Percentiles rank a stretch among this genome's conserved stretches.
Evolutionary conservation across 2,329 filamentous ascomycete genomes (phyloP).

Genomic region (Clarireedia sp.): DNA sequence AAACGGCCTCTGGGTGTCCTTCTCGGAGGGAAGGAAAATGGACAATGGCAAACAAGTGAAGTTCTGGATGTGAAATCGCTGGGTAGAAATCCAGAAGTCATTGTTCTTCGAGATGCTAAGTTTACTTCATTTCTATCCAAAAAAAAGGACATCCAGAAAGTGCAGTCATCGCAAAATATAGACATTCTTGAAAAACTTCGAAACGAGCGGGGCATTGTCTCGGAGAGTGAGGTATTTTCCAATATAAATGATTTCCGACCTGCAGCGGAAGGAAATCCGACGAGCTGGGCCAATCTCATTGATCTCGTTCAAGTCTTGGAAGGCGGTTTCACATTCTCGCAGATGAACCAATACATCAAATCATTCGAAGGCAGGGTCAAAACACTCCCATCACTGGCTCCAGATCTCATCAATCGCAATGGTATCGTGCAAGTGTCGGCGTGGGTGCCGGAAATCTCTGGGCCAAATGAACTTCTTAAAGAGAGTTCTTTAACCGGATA

Average conservation of each 20-base stretch:
- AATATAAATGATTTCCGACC: slow-evolving; percentile 28
- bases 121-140: slow-evolving; percentile 11
- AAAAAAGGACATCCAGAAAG: not conserved
- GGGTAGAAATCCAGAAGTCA: slow-evolving; percentile 23
- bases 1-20: too few species aligned
- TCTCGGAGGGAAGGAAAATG: slow-evolving; percentile 13
- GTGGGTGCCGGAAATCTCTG: slow-evolving; percentile 25
- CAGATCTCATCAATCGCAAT: not conserved
- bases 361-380: not conserved
- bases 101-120: slow-evolving; percentile 27
- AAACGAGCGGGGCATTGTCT: slow-evolving; percentile 25
- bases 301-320: slow-evolving; percentile 22
- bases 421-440: slow-evolving; percentile 18
- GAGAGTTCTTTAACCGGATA: slow-evolving; percentile 23
- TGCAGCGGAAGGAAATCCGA: slow-evolving; percentile 8
- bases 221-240: slow-evolving; percentile 20
- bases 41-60: slow-evolving; percentile 19
- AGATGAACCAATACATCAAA: slow-evolving; percentile 25
- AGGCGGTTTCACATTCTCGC: slow-evolving; percentile 24
- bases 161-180: slow-evolving; percentile 16
- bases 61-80: slow-evolving; percentile 10
- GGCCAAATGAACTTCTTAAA: slow-evolving; percentile 18
- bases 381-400: not conserved
- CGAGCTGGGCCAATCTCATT: slow-evolving; percentile 24
- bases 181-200: slow-evolving; percentile 26